Evolutionary conservation across 1,284 basidiomycete species (phyloP).

Genomic region (Sporisorium iseilematis-ciliati): DNA sequence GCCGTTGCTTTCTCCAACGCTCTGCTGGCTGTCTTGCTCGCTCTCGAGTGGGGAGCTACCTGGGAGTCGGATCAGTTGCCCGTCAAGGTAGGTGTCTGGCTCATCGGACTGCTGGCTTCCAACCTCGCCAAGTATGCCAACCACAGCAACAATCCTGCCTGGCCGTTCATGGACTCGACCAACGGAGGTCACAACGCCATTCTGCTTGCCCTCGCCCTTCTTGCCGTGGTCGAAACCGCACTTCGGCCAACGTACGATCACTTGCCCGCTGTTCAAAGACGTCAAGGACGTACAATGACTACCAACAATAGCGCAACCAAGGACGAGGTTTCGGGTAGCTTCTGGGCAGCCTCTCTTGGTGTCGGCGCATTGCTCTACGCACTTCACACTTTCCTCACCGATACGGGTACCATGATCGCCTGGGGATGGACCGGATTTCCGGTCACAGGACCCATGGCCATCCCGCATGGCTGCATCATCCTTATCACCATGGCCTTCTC

Average conservation of each 20-base stretch:
- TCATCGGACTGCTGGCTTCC: constrained; percentile 57
- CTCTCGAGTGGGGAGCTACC: constrained; percentile 59
- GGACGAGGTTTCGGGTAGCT: constrained; percentile 18
- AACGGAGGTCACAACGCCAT: constrained; percentile 63
- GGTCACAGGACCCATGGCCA: constrained; percentile 74
- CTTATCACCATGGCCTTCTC: constrained; percentile 48
- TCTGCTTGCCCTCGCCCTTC: constrained; percentile 40
- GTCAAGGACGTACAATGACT: constrained; percentile 5
- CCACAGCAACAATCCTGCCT: constrained; percentile 66
- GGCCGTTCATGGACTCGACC: constrained; percentile 60
- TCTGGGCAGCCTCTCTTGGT: constrained; percentile 43
- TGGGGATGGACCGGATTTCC: constrained; percentile 95
- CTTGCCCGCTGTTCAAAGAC: constrained; percentile 26
- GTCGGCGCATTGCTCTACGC: constrained; percentile 55
- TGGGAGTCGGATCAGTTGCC: constrained; percentile 57
- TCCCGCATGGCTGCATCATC: constrained; percentile 75
- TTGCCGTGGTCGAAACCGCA: constrained; percentile 36
- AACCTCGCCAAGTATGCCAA: constrained; percentile 63
- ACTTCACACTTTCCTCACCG: constrained; percentile 82
- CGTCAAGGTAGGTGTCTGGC: constrained; percentile 48
- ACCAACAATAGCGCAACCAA: not conserved
- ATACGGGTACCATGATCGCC: constrained; percentile 84
- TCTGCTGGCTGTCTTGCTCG: constrained; percentile 43
- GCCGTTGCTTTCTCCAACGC: constrained; percentile 46
- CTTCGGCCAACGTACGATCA: constrained; percentile 30